phyloP scores from a whole-genome alignment of 1,284 basidiomycete species.

The Farysia itapuensis region DNA sequence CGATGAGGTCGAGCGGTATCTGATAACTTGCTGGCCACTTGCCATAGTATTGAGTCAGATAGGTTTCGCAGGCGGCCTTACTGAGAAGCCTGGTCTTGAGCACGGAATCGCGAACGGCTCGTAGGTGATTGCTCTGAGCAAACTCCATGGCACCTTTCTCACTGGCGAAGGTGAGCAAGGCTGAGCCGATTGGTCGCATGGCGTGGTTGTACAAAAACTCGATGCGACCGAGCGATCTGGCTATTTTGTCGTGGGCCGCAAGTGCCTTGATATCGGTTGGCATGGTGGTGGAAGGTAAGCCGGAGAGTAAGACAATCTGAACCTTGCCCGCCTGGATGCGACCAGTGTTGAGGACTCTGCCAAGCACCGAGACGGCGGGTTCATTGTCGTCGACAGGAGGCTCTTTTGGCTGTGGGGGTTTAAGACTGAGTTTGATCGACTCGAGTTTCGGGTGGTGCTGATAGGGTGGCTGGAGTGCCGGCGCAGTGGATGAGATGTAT shows the following conservation, averaged over 20 bases:
- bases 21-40: conserved; percentile 6
- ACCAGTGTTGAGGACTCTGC: too few species aligned
- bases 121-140: conserved; percentile 4
- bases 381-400: too few species aligned
- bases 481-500: too few species aligned
- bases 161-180: conserved; percentile 15
- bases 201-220: conserved; percentile 18
- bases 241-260: conserved; percentile 3
- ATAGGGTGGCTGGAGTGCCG: too few species aligned
- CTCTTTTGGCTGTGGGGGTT: too few species aligned
- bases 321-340: background rate
- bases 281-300: conserved; percentile 17
- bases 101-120: conserved; percentile 18
- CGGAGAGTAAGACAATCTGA: conserved; percentile 14
- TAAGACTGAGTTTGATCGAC: too few species aligned
- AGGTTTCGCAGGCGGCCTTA: background rate
- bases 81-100: conserved; percentile 5
- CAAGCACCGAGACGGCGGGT: too few species aligned
- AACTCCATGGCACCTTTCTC: conserved; percentile 5
- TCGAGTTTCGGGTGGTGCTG: too few species aligned
- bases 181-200: conserved; percentile 12
- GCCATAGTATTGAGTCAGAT: conserved; percentile 5
- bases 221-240: conserved; percentile 18
- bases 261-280: conserved; percentile 22
- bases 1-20: conserved; percentile 27